phyloP scores from a whole-genome alignment of 352 stramenopile species.

The Peronospora destructor region DNA sequence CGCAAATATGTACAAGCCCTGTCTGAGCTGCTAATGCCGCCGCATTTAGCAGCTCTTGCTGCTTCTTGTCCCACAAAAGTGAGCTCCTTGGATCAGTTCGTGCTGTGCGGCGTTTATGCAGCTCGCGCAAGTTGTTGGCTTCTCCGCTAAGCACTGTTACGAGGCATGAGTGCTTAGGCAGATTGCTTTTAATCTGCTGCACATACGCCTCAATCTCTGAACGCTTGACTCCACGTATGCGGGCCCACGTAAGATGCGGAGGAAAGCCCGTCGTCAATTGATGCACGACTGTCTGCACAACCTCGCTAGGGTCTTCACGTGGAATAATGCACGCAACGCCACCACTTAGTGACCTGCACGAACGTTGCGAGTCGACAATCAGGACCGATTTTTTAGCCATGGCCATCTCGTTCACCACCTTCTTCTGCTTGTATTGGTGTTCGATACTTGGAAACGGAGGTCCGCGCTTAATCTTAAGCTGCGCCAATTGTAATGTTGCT shows the following conservation, averaged over 20 bases:
- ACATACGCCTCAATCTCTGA: constrained; percentile 35
- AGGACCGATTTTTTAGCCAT: constrained; percentile 68
- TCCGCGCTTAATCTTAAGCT: constrained; percentile 73
- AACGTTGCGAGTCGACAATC: constrained; percentile 60
- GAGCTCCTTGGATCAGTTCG: constrained; percentile 66
- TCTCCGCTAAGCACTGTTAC: constrained; percentile 49
- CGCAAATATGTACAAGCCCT: constrained; percentile 57
- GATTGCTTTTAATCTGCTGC: constrained; percentile 31
- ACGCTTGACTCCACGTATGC: constrained; percentile 40
- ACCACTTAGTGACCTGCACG: constrained; percentile 54
- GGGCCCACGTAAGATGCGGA: constrained; percentile 72
- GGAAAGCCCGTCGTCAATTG: constrained; percentile 80
- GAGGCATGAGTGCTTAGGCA: constrained; percentile 53
- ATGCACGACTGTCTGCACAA: constrained; percentile 53
- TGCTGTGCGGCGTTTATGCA: constrained; percentile 75
- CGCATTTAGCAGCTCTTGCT: constrained; percentile 53
- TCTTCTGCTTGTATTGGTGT: constrained; percentile 68
- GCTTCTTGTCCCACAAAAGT: constrained; percentile 68
- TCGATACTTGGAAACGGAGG: constrained; percentile 68
- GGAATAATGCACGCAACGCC: constrained; percentile 59
- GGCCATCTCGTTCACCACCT: constrained; percentile 68
- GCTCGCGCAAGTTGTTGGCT: constrained; percentile 47
- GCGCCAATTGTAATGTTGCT: constrained; percentile 61
- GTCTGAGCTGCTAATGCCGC: constrained; percentile 44
- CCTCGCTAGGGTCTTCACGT: constrained; percentile 37